phyloP scores from a whole-genome alignment of 2,329 filamentous ascomycete species.

The Pseudomassariella vexata region DNA sequence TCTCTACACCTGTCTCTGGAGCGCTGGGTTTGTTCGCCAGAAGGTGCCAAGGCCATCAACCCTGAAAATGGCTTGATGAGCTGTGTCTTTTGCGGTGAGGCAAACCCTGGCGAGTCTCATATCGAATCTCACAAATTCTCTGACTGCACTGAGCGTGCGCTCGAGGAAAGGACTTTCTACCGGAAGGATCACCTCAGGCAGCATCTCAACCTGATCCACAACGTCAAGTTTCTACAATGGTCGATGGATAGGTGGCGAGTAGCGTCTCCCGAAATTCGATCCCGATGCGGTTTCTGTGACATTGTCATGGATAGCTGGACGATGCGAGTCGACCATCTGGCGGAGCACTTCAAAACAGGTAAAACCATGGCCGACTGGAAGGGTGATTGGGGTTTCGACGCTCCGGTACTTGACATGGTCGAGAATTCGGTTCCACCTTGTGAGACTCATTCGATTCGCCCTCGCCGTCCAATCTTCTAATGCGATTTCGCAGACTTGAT shows the following conservation, averaged over 20 bases:
- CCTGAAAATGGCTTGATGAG: conserved; percentile 51
- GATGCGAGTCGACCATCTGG: conserved; percentile 55
- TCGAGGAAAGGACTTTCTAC: conserved; percentile 60
- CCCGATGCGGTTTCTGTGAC: conserved; percentile 61
- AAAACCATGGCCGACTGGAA: conserved; percentile 65
- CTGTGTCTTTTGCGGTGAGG: conserved; percentile 56
- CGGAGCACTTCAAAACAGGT: conserved; percentile 63
- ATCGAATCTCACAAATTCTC: conserved; percentile 55
- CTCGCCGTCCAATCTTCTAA: conserved; percentile 31
- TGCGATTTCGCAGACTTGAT: conserved; percentile 48
- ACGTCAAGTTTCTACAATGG: conserved; percentile 55
- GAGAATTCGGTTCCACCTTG: conserved; percentile 63
- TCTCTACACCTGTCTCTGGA: conserved; percentile 60
- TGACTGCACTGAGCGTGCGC: conserved; percentile 59
- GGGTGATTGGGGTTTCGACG: conserved; percentile 64
- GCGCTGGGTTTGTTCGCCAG: conserved; percentile 59
- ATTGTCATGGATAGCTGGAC: conserved; percentile 58
- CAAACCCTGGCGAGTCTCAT: conserved; percentile 49
- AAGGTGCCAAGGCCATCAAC: conserved; percentile 49
- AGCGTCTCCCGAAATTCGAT: conserved; percentile 54
- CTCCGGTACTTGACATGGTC: conserved; percentile 54
- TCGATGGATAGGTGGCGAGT: conserved; percentile 62
- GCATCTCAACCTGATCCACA: conserved; percentile 57
- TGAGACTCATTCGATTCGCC: conserved; percentile 31
- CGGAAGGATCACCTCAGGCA: conserved; percentile 63